phyloP scores from a whole-genome alignment of 2,329 filamentous ascomycete species.

The Ophiocordyceps sinensis region DNA sequence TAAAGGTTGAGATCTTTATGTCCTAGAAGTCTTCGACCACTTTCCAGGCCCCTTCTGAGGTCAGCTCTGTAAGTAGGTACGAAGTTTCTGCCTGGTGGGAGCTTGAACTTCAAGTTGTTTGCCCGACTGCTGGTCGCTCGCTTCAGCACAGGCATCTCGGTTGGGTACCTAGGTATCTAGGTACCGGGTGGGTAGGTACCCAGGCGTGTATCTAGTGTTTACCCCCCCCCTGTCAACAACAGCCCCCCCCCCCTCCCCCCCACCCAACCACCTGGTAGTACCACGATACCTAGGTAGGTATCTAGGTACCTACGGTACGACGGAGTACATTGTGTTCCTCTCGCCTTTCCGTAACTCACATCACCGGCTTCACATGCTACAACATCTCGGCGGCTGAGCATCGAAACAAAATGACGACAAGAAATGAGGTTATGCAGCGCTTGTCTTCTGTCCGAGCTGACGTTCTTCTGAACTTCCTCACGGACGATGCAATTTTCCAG shows the following conservation, averaged over 20 bases:
- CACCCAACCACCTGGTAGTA: neutral
- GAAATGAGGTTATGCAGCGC: constrained; percentile 6
- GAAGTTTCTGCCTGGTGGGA: too few species aligned
- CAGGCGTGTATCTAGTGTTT: too few species aligned
- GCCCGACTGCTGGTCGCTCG: too few species aligned
- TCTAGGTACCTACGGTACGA: neutral
- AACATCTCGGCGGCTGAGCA: neutral
- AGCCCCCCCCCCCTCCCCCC: neutral
- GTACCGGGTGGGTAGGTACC: too few species aligned
- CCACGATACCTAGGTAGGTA: neutral
- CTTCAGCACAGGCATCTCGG: too few species aligned
- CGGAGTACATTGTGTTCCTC: neutral
- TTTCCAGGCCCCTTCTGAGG: too few species aligned
- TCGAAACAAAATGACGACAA: constrained; percentile 5
- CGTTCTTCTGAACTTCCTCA: constrained; percentile 7
- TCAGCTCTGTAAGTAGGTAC: too few species aligned
- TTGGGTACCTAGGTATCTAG: too few species aligned
- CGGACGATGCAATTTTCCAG: constrained; percentile 9
- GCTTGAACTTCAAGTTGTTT: too few species aligned
- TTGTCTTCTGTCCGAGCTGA: constrained; percentile 5
- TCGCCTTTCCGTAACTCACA: neutral
- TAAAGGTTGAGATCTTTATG: too few species aligned
- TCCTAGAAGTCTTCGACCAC: too few species aligned
- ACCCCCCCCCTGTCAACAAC: neutral
- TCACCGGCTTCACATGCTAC: neutral